These are phyloP conservation scores for Sisymbrium irio DNA, from an alignment of 345 rosid species.

Conservation along the genomic window DNA sequence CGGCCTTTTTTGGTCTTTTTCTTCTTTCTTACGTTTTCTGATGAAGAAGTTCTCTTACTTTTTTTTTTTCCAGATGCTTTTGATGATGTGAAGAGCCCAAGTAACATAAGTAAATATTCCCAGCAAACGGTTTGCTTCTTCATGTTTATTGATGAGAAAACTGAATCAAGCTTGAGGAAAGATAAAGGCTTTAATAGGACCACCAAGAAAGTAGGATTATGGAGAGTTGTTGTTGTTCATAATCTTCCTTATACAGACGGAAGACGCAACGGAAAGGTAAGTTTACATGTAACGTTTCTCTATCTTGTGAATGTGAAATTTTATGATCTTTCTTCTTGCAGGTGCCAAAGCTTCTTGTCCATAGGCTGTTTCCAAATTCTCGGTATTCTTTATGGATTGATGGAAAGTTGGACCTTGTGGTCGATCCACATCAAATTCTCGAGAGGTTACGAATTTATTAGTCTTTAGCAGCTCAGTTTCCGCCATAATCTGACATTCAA, in stretches of 20 bases:
- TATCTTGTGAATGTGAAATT: background rate
- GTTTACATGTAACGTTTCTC: background rate
- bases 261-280: constrained; percentile 85
- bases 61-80: constrained; percentile 68
- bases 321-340: background rate
- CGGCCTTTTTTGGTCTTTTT: constrained; percentile 1
- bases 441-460: constrained; percentile 50
- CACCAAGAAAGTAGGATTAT: constrained; percentile 60
- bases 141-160: constrained; percentile 87
- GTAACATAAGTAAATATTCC: constrained; percentile 64
- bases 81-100: constrained; percentile 73
- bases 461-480: background rate
- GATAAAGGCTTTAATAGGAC: constrained; percentile 43
- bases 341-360: constrained; percentile 37
- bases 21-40: constrained; percentile 12
- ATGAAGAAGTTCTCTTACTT: background rate
- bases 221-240: constrained; percentile 75
- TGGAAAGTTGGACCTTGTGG: constrained; percentile 44
- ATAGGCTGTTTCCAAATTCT: constrained; percentile 81
- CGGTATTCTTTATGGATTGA: constrained; percentile 86
- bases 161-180: constrained; percentile 59
- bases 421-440: constrained; percentile 67
- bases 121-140: constrained; percentile 69
- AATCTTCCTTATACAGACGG: constrained; percentile 79
- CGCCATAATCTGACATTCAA: background rate